Evolutionary conservation across 768 basidiomycete genomes (phyloP), one percentile per base, ranked within the genome.

Genomic region (Collybiopsis confluens): DNA sequence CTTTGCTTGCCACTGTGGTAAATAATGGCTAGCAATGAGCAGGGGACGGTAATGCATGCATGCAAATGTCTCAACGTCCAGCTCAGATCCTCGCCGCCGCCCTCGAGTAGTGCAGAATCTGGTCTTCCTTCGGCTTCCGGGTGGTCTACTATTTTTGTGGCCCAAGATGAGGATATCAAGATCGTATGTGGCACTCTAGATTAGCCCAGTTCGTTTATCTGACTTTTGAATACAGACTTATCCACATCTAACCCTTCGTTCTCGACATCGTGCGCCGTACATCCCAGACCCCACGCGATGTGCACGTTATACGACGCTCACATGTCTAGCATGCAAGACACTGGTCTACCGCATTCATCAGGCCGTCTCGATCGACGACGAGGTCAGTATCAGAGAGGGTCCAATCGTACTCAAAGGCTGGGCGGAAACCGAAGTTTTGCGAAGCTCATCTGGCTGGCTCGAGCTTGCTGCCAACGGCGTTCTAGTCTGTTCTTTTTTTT

Each of bases 11-110:
- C 26, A 41, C 21, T n/a, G 16, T 33, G 26, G 20, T 23, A 2
- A 4, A 18, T 27, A 38, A 52, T 52, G 50, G 36, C 23, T 28
- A 38, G 38, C 37, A 52, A 48, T 48, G 47, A 48, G 26, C 42
- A 45, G 43, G 35, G 13, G 21, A 43, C 51, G 18, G 30, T 38
- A n/a, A n/a, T n/a, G n/a, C 54, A 53, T 60, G 68, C 78, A 23
- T 80, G 78, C 64, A 71, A 68, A 58, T 80, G 78, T 51, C 68
- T 80, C 52, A 80, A 80, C 55, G 68, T 80, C 10, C 73, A 68
- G 52, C 69, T 83, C 57, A 71, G 70, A 40, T 70, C 74, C 16
- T 74, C 72, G 33, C 74, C 70, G 13, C 62, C 70, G n/a, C 70
- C 65, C 7, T 65, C 69, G 21, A 37, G 33, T 36, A 21, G 21